Conservation (phyloP, 2,329 filamentous ascomycete genomes). For the Ophiocordyceps sinensis region DNA sequence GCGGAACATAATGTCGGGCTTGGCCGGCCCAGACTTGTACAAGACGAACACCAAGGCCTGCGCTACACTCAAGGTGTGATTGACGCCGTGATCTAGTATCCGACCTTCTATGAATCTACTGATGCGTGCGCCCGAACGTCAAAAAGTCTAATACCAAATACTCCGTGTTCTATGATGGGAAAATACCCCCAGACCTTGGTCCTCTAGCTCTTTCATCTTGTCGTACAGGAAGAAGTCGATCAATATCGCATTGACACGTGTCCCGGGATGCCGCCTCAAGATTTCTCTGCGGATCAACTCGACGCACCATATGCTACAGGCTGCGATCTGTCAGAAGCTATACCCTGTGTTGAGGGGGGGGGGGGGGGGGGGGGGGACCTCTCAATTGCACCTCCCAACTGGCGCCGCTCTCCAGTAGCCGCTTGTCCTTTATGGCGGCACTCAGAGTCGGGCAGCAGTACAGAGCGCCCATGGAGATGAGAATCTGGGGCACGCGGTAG, state of each 20-base stretch:
- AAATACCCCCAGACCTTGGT: constrained; percentile 35
- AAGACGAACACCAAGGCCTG: too few relatives aligned
- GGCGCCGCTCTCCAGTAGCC: constrained; percentile 55
- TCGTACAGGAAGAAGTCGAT: constrained; percentile 98
- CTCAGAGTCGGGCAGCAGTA: constrained; percentile 73
- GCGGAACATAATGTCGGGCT: too few relatives aligned
- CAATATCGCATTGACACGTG: constrained; percentile 69
- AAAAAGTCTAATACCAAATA: constrained; percentile 67
- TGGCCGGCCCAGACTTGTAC: too few relatives aligned
- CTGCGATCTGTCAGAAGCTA: constrained; percentile 20
- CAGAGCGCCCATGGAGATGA: constrained; percentile 69
- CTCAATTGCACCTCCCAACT: constrained; percentile 78
- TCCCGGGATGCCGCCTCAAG: constrained; percentile 52
- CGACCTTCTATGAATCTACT: background rate
- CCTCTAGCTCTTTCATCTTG: constrained; percentile 75
- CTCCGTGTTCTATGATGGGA: constrained; percentile 84
- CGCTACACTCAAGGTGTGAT: background rate
- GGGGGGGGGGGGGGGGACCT: constrained; percentile 31
- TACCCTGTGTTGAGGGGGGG: background rate
- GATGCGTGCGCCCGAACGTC: background rate
- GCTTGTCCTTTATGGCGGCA: constrained; percentile 48
- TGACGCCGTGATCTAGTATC: background rate
- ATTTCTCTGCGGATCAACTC: constrained; percentile 82
- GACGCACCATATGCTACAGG: constrained; percentile 92
- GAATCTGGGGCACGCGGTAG: constrained; percentile 89